phyloP scores from a whole-genome alignment of 2,329 filamentous ascomycete genomes.

The Fusarium torreyae region DNA sequence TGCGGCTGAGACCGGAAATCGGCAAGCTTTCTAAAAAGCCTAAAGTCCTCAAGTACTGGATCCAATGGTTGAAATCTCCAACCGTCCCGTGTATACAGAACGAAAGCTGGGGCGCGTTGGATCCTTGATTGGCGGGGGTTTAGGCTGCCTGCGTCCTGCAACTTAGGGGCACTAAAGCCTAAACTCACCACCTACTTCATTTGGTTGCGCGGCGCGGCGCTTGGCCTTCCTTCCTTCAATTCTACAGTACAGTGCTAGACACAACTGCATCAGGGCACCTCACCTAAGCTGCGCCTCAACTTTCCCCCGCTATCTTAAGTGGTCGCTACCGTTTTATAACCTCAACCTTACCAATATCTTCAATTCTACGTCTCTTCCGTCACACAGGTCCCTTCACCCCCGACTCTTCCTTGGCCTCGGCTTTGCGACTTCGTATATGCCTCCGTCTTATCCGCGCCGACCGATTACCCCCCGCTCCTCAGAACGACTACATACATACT shows the following conservation, averaged over 20 bases:
- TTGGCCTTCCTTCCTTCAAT: constrained; percentile 16
- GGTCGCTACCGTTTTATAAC: constrained; percentile 22
- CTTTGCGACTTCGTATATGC: constrained; percentile 40
- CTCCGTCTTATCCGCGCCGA: constrained; percentile 39
- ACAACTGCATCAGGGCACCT: constrained; percentile 11
- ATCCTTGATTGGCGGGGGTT: constrained; percentile 46
- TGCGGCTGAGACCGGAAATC: constrained; percentile 34
- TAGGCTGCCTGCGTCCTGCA: constrained; percentile 39
- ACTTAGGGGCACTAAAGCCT: constrained; percentile 41
- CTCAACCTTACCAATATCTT: constrained; percentile 26
- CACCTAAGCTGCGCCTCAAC: constrained; percentile 41
- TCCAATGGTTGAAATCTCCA: no score
- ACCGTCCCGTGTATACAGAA: no score
- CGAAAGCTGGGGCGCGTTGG: constrained; percentile 11
- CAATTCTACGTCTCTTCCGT: constrained; percentile 13
- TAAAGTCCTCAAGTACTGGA: background rate
- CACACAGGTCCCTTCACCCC: background rate
- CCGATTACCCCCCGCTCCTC: constrained; percentile 38
- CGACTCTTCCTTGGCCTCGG: background rate
- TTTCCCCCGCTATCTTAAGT: constrained; percentile 29
- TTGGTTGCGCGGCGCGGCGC: constrained; percentile 30
- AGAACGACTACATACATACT: constrained; percentile 38
- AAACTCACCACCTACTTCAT: constrained; percentile 46
- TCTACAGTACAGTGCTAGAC: constrained; percentile 3
- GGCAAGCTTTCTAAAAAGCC: constrained; percentile 25